Conservation (phyloP, 495 filamentous ascomycete species). For the Podospora didyma region DNA sequence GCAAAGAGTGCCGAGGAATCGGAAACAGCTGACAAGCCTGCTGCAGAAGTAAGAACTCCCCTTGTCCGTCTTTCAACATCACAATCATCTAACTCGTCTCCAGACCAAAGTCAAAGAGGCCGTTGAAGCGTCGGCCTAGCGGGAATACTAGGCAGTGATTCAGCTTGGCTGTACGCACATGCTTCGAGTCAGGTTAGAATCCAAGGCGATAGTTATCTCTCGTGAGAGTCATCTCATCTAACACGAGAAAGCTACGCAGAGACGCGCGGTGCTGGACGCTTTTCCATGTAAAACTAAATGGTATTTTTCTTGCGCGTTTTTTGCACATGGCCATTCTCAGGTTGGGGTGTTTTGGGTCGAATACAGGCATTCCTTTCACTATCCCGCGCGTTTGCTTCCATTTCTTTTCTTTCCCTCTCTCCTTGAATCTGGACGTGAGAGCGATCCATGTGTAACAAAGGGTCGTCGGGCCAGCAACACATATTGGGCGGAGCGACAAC, state of each 20-base stretch:
- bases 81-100: not conserved
- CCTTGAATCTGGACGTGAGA: too few relatives aligned
- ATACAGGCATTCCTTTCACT: conserved; percentile 4
- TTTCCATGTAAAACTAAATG: conserved; percentile 19
- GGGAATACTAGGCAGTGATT: not conserved
- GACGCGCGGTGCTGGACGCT: not conserved
- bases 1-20: conserved; percentile 8
- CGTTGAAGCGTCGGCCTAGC: conserved; percentile 24
- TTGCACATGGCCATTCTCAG: conserved; percentile 3
- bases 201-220: too few relatives aligned
- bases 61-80: too few relatives aligned
- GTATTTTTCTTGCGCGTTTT: not conserved
- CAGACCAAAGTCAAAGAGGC: conserved; percentile 20
- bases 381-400: not conserved
- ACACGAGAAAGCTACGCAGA: not conserved
- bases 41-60: conserved; percentile 29
- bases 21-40: conserved; percentile 25
- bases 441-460: too few relatives aligned
- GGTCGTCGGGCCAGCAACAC: too few relatives aligned
- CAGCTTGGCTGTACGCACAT: too few relatives aligned
- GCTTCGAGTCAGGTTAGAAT: too few relatives aligned
- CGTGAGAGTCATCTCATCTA: not conserved
- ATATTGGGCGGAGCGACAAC: too few relatives aligned
- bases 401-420: not conserved
- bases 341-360: conserved; percentile 7